Evolutionary conservation across 768 basidiomycete species (phyloP).

Genomic region (Suillus decipiens): DNA sequence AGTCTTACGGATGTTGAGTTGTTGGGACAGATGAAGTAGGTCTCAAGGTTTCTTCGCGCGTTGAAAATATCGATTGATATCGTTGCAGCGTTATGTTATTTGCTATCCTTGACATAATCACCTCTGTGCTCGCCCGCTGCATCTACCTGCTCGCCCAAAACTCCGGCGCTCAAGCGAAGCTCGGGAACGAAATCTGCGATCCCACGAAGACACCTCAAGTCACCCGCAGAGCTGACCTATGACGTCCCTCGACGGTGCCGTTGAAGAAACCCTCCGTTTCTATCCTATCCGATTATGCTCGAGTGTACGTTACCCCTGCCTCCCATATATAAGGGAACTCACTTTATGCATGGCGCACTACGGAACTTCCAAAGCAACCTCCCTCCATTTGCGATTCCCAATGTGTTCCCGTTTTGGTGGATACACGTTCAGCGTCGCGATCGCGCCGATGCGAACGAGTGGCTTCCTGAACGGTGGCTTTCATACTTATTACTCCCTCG

Average conservation of each 20-base stretch:
- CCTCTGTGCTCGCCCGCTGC: constrained; percentile 38
- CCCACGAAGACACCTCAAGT: constrained; percentile 14
- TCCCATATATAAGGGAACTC: not conserved
- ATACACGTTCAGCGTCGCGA: too few species aligned
- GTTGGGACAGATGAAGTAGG: constrained; percentile 53
- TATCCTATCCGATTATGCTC: constrained; percentile 17
- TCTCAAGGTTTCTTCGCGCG: constrained; percentile 9
- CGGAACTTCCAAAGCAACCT: constrained; percentile 36
- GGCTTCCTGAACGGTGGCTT: constrained; percentile 53
- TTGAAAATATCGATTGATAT: not conserved
- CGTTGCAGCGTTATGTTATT: constrained; percentile 41
- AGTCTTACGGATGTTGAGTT: constrained; percentile 45
- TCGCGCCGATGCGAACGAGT: constrained; percentile 47
- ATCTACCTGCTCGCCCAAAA: constrained; percentile 39
- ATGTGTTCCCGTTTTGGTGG: too few species aligned
- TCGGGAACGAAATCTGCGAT: constrained; percentile 37
- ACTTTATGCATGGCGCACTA: not conserved
- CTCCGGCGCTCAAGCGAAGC: constrained; percentile 41
- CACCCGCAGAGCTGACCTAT: constrained; percentile 31
- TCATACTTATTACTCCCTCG: constrained; percentile 34
- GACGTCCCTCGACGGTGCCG: constrained; percentile 42
- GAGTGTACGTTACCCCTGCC: constrained; percentile 22
- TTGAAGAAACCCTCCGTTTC: constrained; percentile 42
- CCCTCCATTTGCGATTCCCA: too few species aligned
- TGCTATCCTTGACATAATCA: constrained; percentile 48